Evolutionary conservation across 495 filamentous ascomycete genomes (phyloP).

Genomic region (Aspergillus leporis): DNA sequence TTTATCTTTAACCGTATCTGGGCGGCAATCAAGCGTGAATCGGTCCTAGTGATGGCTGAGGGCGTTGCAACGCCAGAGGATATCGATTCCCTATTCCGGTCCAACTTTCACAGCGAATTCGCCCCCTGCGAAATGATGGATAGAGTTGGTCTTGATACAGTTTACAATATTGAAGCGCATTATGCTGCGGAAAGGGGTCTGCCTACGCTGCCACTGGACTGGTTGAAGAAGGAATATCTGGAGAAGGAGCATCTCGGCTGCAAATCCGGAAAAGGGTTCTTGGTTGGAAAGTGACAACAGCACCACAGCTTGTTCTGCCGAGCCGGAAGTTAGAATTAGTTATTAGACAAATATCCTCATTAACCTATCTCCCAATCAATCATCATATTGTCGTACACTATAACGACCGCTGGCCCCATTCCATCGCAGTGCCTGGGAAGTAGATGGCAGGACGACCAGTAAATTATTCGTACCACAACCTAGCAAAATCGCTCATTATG

Average conservation of each 20-base stretch:
- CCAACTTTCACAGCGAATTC: slow-evolving; percentile 46
- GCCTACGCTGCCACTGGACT: slow-evolving; percentile 22
- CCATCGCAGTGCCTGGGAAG: too few species aligned
- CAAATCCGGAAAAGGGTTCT: too few species aligned
- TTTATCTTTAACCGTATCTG: slow-evolving; percentile 54
- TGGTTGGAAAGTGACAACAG: too few species aligned
- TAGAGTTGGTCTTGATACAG: slow-evolving; percentile 47
- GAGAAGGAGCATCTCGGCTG: slow-evolving; percentile 40
- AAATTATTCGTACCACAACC: too few species aligned
- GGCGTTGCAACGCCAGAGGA: slow-evolving; percentile 41
- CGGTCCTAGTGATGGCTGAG: slow-evolving; percentile 44
- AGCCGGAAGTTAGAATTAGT: too few species aligned
- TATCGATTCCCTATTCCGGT: slow-evolving; percentile 45
- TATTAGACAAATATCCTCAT: too few species aligned
- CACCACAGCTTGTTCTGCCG: too few species aligned
- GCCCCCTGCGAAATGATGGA: slow-evolving; percentile 52
- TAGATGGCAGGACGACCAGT: too few species aligned
- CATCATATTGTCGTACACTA: too few species aligned
- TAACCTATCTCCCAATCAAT: too few species aligned
- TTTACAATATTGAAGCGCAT: slow-evolving; percentile 40
- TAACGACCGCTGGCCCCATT: too few species aligned
- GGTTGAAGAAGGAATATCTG: slow-evolving; percentile 42
- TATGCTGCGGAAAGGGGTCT: slow-evolving; percentile 29
- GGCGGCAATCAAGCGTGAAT: slow-evolving; percentile 53
- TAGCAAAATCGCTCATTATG: too few species aligned